Conservation (phyloP, 208 protist species). For the Leishmania mexicana region DNA sequence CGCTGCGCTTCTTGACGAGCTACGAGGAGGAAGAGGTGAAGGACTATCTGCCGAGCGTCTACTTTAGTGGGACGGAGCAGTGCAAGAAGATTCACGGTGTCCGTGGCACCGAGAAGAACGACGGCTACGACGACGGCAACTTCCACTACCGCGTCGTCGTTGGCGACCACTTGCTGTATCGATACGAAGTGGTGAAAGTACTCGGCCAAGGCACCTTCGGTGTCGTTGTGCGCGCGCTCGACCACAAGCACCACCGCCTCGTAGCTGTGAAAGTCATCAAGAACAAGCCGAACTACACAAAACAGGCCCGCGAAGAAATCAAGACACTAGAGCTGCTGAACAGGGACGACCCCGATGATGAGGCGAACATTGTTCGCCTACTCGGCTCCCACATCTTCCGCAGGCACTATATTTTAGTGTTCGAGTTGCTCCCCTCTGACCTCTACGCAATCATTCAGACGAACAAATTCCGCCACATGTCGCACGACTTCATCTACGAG, state of each 20-base stretch:
- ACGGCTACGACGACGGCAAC: constrained; percentile 95
- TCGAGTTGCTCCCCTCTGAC: constrained; percentile 75
- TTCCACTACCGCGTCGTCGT: constrained; percentile 91
- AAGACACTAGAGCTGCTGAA: constrained; percentile 70
- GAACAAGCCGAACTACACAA: constrained; percentile 77
- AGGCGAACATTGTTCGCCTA: constrained; percentile 71
- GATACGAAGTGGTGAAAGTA: constrained; percentile 84
- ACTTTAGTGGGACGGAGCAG: constrained; percentile 61
- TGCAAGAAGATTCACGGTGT: constrained; percentile 62
- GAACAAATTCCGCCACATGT: constrained; percentile 78
- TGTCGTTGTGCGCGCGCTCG: constrained; percentile 81
- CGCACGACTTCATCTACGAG: constrained; percentile 72
- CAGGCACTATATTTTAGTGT: constrained; percentile 79
- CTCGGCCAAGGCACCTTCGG: constrained; percentile 92
- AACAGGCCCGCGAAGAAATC: constrained; percentile 88
- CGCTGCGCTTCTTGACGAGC: constrained; percentile 45
- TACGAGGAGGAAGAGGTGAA: constrained; percentile 77
- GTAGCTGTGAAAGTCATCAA: constrained; percentile 92
- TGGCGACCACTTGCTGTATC: constrained; percentile 95
- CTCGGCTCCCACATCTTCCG: constrained; percentile 68
- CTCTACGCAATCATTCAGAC: constrained; percentile 72
- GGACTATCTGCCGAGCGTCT: constrained; percentile 62
- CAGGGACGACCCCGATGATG: constrained; percentile 59
- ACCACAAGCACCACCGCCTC: constrained; percentile 53
- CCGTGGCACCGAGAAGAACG: constrained; percentile 51